Conservation (phyloP, 1,139 yeast species). For the Lodderomyces pseudojiufengensis region DNA sequence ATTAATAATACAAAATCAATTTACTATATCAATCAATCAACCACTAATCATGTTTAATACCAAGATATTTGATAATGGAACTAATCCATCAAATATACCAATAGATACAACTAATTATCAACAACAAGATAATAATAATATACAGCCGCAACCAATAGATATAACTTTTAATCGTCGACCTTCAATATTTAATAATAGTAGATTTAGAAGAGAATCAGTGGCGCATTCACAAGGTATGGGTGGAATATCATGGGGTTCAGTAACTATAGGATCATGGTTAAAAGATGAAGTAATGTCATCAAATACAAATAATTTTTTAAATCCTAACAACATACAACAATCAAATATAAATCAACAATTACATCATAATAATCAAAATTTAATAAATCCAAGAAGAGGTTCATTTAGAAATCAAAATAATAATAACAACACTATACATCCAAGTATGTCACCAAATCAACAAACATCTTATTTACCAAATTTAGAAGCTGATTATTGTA, state of each 20-base stretch:
- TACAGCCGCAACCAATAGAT: slow-evolving; percentile 43
- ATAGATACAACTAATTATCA: slow-evolving; percentile 2
- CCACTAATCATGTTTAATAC: slow-evolving; percentile 28
- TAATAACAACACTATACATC: slow-evolving; percentile 9
- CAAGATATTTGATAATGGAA: slow-evolving; percentile 27
- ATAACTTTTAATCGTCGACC: slow-evolving; percentile 44
- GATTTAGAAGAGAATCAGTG: slow-evolving; percentile 76
- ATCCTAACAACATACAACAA: slow-evolving; percentile 3
- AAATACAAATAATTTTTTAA: slow-evolving; percentile 15
- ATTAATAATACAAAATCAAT: no score
- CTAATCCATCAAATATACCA: slow-evolving; percentile 12
- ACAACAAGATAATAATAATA: slow-evolving; percentile 3
- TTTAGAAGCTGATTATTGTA: slow-evolving; percentile 92
- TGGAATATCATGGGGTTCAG: slow-evolving; percentile 97
- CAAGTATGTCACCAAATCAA: slow-evolving; percentile 55
- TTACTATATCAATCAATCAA: no score
- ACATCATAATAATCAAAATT: slow-evolving; percentile 20
- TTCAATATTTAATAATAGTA: slow-evolving; percentile 34
- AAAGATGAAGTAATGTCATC: slow-evolving; percentile 82
- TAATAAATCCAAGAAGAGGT: slow-evolving; percentile 44
- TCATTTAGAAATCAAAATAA: slow-evolving; percentile 35
- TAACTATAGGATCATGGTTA: slow-evolving; percentile 92
- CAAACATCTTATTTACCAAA: slow-evolving; percentile 83
- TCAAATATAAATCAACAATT: slow-evolving; percentile 8
- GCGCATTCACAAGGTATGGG: slow-evolving; percentile 98